Evolutionary conservation across 345 rosid species (phyloP), one percentile per base, ranked within the genome.

Genomic region (Heritiera fomes): DNA sequence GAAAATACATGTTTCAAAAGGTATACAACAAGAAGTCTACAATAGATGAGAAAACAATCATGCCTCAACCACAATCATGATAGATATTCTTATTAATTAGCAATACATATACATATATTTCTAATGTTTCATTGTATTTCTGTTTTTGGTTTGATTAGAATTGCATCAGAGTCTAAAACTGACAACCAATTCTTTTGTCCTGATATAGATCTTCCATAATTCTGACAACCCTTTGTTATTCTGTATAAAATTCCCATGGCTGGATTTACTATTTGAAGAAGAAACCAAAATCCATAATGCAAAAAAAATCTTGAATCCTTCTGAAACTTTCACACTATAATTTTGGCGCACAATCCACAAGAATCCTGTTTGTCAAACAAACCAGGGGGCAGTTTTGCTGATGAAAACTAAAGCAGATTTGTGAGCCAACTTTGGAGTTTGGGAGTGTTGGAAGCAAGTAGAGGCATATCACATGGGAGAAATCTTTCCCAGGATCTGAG

Each of bases 401-500:
- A 58, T n/a, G n/a, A 56, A n/a, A 58, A 53, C 58, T 53, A 5
- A 10, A 17, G 5, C n/a, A 53, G 17, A 53, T 3, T 53, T 15
- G 58, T 4, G 8, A 53, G 20, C 58, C 5, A 8, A 15, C 20
- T 55, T 55, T 55, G 60, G 7, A 4, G 20, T 13, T 55, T 55
- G 20, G 20, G 60, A n/a, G 20, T 3, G 9, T 59, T 7, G 63
- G 63, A 59, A 2, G 20, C 56, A 65, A 34, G 45, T 5, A 68
- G 13, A 68, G 20, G 56, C 73, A 69, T 12, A 18, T 69, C 73
- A 69, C 73, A 69, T 69, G 73, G 56, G 30, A 23, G 20, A 53
- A 69, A 69, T 46, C 34, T n/a, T 20, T n/a, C 18, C 18, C 8
- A 41, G 52, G 14, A 46, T 46, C 55, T 8, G 46, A 8, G 73